Base-by-base conservation (phyloP, 257 asterid genomes). In the Solanum sejunctum region DNA sequence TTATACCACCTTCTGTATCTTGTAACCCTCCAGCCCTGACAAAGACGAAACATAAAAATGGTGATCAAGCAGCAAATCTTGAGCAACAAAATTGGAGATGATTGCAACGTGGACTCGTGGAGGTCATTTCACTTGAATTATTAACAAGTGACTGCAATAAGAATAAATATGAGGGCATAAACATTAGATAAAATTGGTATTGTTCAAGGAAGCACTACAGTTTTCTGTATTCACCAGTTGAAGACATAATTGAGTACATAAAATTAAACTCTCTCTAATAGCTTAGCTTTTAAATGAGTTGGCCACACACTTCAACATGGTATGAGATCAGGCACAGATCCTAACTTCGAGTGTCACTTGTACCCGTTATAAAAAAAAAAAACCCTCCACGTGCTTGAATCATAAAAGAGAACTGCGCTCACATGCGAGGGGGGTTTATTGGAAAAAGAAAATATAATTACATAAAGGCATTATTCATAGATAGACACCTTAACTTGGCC, bases 21-120 rank as follows among this genome's bases (percentile, higher is more conserved):
- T 89, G 97, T 93, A 96, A 87, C 9, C 99, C 98, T 82, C 98
- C 99, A 80, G 99, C 97, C 88, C 99, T 96, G 86, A 66, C 61
- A 87, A 90, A 63, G 81, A 85, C 39, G 13, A 23, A 45, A 32
- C 45, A 71, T 54, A 55, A 57, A 69, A 51, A 71, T 23, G 20
- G n/a, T 45, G 69, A 52, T 20, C 10, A 47, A 20, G 55, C 9
- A 21, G 5, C 20, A 51, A 75, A 77, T 51, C 12, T 23, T 49
- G 16, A 77, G 18, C 56, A 71, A 75, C 0, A 6, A 23, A 70
- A 10, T 20, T 70, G 0, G 32, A 17, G 18, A 41, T 41, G 54
- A 70, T 26, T 26, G 60, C 23, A 75, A 21, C 7, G 15, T 47
- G 36, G 58, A 73, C 51, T 8, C 7, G 8, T 47, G 36, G 58